These are phyloP conservation scores for Elsinoe necatrix DNA, from an alignment of 2,329 filamentous ascomycete species.

Conservation along the genomic window DNA sequence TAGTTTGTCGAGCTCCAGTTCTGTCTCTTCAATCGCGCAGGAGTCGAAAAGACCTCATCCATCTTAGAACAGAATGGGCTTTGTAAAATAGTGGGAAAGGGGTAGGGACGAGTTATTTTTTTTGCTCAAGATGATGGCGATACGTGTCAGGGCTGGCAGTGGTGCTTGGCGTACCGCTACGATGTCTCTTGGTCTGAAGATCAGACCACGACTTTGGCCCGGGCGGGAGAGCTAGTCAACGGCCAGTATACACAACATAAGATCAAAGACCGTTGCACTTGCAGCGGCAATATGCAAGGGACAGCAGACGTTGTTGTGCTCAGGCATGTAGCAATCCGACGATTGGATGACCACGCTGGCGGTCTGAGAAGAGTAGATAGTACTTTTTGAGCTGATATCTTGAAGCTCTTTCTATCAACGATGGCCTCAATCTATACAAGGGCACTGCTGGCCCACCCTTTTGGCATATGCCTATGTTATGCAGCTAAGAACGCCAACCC, in stretches of 20 bases:
- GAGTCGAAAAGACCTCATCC: background rate
- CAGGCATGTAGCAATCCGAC: background rate
- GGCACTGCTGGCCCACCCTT: background rate
- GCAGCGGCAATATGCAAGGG: background rate
- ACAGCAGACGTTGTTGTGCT: background rate
- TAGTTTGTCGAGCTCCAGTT: background rate
- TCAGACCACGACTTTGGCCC: background rate
- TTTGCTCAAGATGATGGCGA: conserved; percentile 1
- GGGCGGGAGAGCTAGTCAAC: background rate
- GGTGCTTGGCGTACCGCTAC: background rate
- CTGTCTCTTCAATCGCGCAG: conserved; percentile 13
- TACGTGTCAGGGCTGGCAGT: background rate
- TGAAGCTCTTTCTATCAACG: conserved; percentile 2
- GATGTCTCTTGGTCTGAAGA: background rate
- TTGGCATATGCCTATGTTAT: background rate
- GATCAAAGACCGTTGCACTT: background rate
- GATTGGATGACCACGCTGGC: background rate
- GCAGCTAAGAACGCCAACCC: background rate
- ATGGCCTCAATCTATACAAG: conserved; percentile 8
- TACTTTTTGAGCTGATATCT: background rate
- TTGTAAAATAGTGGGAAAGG: background rate
- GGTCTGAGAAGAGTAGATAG: background rate
- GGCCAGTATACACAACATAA: background rate
- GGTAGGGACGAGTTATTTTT: background rate
- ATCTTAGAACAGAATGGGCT: conserved; percentile 7